Evolutionary conservation across 2,329 filamentous ascomycete species (phyloP), one percentile per base, ranked within the genome.

Genomic region (Aulographum hederae): DNA sequence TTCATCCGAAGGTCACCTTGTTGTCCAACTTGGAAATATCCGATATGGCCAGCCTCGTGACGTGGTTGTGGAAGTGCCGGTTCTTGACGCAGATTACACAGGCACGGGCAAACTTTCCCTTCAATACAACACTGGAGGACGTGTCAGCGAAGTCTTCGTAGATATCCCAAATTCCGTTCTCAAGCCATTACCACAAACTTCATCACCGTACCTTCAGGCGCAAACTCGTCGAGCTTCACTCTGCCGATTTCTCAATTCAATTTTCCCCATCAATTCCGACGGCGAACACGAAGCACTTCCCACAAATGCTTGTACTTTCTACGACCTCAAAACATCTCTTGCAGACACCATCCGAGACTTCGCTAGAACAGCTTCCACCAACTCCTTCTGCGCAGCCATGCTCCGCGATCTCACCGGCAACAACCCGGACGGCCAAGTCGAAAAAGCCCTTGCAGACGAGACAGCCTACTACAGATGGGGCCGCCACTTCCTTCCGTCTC

Each of bases 31-130:
- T 40, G 38, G 64, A 3, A 69, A 61, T 38, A 36, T 75, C 1
- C 68, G 70, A 37, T 74, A 67, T 33, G 69, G 67, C n/a, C 69
- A 74, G 36, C 62, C 66, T 1, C 58, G 68, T 3, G 66, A 73
- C 34, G 48, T 74, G 16, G 63, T 61, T 38, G 46, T 73, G 5
- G 14, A n/a, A 10, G 21, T n/a, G n/a, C 8, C 8, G n/a, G 8
- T 25, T 5, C 11, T 26, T 6, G n/a, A 16, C 4, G 10, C 4
- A 1, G 3, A 26, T 10, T 18, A 32, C 28, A 17, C 17, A 8
- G 13, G 25, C n/a, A 26, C 19, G n/a, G 21, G 34, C 4, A 18
- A 18, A 6, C 32, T 34, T 4, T 27, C 18, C 4, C 29, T 39
- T 8, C 28, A 31, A 6, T 37, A 34, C 30, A n/a, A n/a, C n/a